Evolutionary conservation across 192 early-diverging fungal genomes (phyloP).

Genomic region (Gamsiella multidivaricata): DNA sequence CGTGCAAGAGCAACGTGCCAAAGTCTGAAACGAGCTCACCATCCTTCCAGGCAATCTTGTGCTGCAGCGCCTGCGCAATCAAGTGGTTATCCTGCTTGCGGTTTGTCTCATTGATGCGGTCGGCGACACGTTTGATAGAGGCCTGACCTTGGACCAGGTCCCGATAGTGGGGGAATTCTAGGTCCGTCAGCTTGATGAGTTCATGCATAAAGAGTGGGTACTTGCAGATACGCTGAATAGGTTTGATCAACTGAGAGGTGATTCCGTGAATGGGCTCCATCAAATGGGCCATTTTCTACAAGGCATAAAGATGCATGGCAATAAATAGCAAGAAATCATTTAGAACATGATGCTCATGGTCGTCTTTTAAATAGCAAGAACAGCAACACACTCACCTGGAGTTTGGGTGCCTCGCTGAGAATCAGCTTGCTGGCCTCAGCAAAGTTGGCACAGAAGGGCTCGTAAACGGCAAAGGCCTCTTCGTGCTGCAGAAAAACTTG

Average conservation of each 20-base stretch:
- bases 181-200: constrained; percentile 71
- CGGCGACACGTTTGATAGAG: constrained; percentile 86
- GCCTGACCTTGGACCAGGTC: constrained; percentile 80
- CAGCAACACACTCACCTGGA: constrained; percentile 73
- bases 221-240: constrained; percentile 97
- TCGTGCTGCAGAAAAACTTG: constrained; percentile 81
- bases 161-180: constrained; percentile 58
- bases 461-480: constrained; percentile 86
- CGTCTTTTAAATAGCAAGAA: neutral
- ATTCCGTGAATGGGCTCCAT: constrained; percentile 90
- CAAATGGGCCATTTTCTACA: constrained; percentile 69
- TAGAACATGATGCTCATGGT: neutral
- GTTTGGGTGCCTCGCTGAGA: constrained; percentile 68
- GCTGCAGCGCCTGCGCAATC: constrained; percentile 82
- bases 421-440: constrained; percentile 77
- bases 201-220: constrained; percentile 92
- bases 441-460: constrained; percentile 95
- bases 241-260: constrained; percentile 95
- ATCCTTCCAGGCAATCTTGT: constrained; percentile 94
- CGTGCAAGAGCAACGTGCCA: constrained; percentile 86
- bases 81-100: constrained; percentile 89
- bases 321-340: neutral
- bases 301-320: neutral
- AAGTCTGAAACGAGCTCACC: constrained; percentile 79
- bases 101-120: constrained; percentile 91